Percentiles rank a stretch among this genome's conserved stretches.
phyloP scores from a whole-genome alignment of 2,329 filamentous ascomycete genomes.

The Ilyonectria sp. region DNA sequence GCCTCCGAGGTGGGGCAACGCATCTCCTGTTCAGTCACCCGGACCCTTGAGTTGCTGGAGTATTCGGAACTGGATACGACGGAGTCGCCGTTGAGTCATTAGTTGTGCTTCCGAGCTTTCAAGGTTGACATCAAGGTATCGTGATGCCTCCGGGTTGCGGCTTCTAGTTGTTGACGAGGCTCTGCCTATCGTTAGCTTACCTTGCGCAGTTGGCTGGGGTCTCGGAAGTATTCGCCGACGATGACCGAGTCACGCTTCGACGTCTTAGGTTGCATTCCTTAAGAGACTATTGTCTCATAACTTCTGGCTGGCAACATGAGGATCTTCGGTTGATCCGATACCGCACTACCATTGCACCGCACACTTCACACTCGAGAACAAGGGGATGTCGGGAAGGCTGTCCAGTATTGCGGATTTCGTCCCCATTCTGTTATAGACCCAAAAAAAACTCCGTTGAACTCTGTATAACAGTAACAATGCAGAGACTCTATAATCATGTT shows the following conservation, averaged over 20 bases:
- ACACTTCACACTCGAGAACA: neutral
- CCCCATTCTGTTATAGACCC: neutral
- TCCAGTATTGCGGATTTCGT: neutral
- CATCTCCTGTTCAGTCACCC: conserved; percentile 23
- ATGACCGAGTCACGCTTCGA: neutral
- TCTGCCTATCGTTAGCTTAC: neutral
- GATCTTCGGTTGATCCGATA: neutral
- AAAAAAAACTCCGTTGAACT: conserved; percentile 11
- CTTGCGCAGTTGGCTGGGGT: neutral
- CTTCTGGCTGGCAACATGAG: neutral
- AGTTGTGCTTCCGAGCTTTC: neutral
- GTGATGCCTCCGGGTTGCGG: neutral
- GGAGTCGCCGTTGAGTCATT: conserved; percentile 4
- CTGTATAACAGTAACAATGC: conserved; percentile 7
- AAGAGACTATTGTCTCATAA: neutral
- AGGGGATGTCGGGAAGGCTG: neutral
- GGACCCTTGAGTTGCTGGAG: conserved; percentile 7
- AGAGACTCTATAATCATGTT: conserved; percentile 5
- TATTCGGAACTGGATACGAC: neutral
- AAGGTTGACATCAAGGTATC: neutral
- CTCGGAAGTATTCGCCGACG: neutral
- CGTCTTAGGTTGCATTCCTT: no score
- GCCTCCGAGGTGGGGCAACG: conserved; percentile 15
- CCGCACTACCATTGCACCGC: neutral
- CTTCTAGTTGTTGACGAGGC: neutral